These are phyloP conservation scores for Meyerozyma guilliermondii DNA, from an alignment of 1,139 yeast species.

Conservation along the genomic window DNA sequence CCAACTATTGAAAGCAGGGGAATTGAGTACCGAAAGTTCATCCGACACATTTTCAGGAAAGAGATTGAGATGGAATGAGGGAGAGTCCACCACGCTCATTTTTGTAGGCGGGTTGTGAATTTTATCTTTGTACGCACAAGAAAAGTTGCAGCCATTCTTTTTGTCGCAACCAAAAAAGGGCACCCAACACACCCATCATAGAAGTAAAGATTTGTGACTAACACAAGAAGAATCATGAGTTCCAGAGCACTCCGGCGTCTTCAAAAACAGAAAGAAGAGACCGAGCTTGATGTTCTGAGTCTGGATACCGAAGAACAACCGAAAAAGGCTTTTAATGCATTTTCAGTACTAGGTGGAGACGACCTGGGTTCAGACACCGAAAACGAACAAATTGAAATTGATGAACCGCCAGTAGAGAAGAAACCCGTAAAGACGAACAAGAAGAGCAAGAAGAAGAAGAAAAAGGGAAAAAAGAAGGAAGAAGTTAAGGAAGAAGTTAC, in stretches of 20 bases:
- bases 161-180: background rate
- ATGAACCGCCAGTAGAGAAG: slow-evolving; percentile 1
- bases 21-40: background rate
- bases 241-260: slow-evolving; percentile 59
- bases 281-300: slow-evolving; percentile 11
- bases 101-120: background rate
- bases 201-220: background rate
- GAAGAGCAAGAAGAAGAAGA: slow-evolving; percentile 12
- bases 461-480: slow-evolving; percentile 9
- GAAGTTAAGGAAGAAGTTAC: background rate
- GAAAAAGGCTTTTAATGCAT: slow-evolving; percentile 40
- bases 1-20: background rate
- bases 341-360: slow-evolving; percentile 45
- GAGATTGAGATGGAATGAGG: background rate
- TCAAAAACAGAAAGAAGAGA: slow-evolving; percentile 35
- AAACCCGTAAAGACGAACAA: slow-evolving; percentile 4
- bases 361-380: slow-evolving; percentile 11
- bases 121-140: background rate
- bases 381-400: slow-evolving; percentile 12
- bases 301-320: slow-evolving; percentile 6
- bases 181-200: background rate
- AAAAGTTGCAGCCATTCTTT: background rate
- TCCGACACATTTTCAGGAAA: background rate
- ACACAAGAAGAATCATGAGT: slow-evolving; percentile 42
- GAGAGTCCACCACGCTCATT: background rate